Conservation (phyloP, 2,329 filamentous ascomycete species). For the Fusarium annulatum region DNA sequence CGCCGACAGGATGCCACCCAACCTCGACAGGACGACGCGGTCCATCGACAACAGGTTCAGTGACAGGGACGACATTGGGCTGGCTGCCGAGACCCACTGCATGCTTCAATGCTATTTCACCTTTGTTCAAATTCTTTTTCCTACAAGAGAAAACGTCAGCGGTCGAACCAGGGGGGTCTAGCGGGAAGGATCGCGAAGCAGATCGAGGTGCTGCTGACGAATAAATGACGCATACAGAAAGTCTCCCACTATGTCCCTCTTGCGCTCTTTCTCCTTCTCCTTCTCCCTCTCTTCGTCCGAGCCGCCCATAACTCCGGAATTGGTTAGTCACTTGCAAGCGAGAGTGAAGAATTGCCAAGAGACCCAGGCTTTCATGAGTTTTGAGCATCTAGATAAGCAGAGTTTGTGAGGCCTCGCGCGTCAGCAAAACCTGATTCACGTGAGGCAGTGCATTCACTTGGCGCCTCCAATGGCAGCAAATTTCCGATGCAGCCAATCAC, state of each 20-base stretch:
- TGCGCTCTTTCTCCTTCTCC: constrained; percentile 40
- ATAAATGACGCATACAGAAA: constrained; percentile 49
- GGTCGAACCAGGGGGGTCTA: background rate
- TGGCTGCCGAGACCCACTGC: constrained; percentile 47
- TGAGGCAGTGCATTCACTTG: constrained; percentile 25
- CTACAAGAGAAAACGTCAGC: constrained; percentile 31
- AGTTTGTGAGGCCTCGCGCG: constrained; percentile 1
- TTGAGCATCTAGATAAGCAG: background rate
- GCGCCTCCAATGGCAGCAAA: background rate
- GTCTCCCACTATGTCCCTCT: constrained; percentile 48
- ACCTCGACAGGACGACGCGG: constrained; percentile 57
- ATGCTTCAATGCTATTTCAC: constrained; percentile 52
- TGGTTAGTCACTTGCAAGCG: background rate
- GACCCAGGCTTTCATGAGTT: background rate
- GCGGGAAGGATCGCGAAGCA: background rate
- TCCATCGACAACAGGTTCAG: constrained; percentile 46
- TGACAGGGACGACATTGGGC: constrained; percentile 49
- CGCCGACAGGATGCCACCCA: constrained; percentile 69
- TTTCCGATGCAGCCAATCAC: constrained; percentile 19
- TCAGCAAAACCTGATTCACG: constrained; percentile 23
- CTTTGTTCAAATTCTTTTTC: constrained; percentile 49
- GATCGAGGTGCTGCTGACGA: background rate
- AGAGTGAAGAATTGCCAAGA: background rate
- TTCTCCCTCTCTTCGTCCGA: constrained; percentile 31
- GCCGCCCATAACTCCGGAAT: constrained; percentile 3